A percentile compares a stretch with the other conserved stretches of the same genome.
Evolutionary conservation across 768 basidiomycete species (phyloP).

Genomic region (Dacryopinax spathularia): DNA sequence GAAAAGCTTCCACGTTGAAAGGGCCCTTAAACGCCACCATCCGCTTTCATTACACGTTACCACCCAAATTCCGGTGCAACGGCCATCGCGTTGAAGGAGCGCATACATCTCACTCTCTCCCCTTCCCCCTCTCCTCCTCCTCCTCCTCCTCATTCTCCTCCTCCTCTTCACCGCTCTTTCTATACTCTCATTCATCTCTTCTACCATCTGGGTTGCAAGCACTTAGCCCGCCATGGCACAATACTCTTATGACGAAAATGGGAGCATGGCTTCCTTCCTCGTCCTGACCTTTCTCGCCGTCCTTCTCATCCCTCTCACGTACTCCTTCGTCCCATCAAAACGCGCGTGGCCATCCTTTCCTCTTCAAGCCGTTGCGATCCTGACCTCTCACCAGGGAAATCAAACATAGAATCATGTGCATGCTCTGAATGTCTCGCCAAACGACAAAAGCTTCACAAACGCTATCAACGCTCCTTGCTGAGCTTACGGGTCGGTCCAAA

Average conservation of each 20-base stretch:
- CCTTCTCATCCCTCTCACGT: conserved; percentile 63
- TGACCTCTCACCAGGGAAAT: not conserved
- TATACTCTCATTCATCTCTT: too few species aligned
- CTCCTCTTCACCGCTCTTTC: too few species aligned
- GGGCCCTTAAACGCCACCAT: not conserved
- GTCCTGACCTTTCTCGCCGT: conserved; percentile 78
- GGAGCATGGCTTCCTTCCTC: conserved; percentile 82
- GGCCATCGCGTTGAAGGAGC: not conserved
- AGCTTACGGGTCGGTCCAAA: not conserved
- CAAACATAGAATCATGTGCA: not conserved
- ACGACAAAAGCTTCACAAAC: not conserved
- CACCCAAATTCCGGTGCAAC: not conserved
- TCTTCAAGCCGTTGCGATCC: not conserved
- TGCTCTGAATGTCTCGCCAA: not conserved
- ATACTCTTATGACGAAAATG: conserved; percentile 56
- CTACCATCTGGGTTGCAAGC: too few species aligned
- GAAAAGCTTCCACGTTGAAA: not conserved
- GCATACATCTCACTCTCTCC: not conserved
- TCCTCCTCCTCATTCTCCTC: not conserved
- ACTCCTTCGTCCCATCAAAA: conserved; percentile 23
- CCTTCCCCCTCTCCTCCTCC: not conserved
- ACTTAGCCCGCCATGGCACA: conserved; percentile 11
- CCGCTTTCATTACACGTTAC: not conserved
- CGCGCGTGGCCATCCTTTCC: conserved; percentile 6
- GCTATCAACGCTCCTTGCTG: not conserved